Conservation (phyloP, 2,329 filamentous ascomycete species). For the Trichophyton benhamiae region DNA sequence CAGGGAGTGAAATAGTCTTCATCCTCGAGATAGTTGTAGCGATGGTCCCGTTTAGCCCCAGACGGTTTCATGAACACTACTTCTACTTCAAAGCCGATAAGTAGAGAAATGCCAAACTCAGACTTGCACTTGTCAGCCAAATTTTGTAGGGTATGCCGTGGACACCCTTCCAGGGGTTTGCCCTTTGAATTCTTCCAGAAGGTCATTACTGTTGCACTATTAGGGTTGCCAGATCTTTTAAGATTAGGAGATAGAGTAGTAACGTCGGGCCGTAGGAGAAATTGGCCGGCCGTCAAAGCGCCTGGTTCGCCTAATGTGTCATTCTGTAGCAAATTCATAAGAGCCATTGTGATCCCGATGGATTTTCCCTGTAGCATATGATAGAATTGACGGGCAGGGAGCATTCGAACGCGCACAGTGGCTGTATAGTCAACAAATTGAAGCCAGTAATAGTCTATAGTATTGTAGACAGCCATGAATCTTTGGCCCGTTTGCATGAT, state of each 20-base stretch:
- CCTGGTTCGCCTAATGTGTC: constrained; percentile 45
- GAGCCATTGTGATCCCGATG: constrained; percentile 52
- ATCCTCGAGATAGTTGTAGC: constrained; percentile 6
- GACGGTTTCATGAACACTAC: constrained; percentile 53
- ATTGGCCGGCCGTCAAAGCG: constrained; percentile 50
- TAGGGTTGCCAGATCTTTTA: constrained; percentile 25
- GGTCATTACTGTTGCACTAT: constrained; percentile 53
- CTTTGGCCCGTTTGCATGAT: constrained; percentile 36
- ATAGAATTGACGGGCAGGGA: constrained; percentile 50
- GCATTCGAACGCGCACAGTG: constrained; percentile 51
- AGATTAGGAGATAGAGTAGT: constrained; percentile 39
- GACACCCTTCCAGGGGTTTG: constrained; percentile 45
- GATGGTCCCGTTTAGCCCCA: constrained; percentile 12
- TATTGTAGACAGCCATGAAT: constrained; percentile 30
- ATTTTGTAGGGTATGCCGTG: constrained; percentile 49
- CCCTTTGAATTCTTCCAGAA: constrained; percentile 51
- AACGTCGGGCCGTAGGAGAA: constrained; percentile 55
- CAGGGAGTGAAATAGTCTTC: constrained; percentile 34
- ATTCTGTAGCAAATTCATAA: constrained; percentile 55
- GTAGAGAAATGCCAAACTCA: constrained; percentile 45
- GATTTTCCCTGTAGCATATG: constrained; percentile 36
- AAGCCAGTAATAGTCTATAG: constrained; percentile 55
- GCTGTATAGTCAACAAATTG: constrained; percentile 72
- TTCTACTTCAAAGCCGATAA: constrained; percentile 72
- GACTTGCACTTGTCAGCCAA: constrained; percentile 41